Base-by-base conservation (phyloP, 331 rosid species). In the Pyracantha coccinea region DNA sequence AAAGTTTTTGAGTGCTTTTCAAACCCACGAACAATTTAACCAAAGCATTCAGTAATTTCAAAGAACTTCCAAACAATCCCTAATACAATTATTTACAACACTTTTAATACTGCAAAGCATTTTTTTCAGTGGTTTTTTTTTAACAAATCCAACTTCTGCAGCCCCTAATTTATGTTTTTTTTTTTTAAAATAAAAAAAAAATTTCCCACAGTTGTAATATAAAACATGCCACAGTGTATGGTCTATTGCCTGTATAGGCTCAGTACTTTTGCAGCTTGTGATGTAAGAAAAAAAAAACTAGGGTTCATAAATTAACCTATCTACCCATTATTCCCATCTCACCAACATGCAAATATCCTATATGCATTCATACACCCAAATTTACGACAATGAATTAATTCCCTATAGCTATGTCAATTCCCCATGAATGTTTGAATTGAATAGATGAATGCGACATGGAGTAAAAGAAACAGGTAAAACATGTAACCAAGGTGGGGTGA, bases 251-350 rank as follows among this genome's bases (percentile, higher is more conserved):
- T 44, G 77, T 28, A 73, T 61, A 27, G 54, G 23, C 61, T 45
- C 29, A 2, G 60, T 62, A 61, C 61, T 45, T 52, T 14, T 62
- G 62, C 69, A 62, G 77, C 55, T 50, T 47, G n/a, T 60, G 57
- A 41, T 5, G 59, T 4, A 60, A 17, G 68, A 59, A 67, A 25
- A 41, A 28, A 73, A 38, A 41, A 60, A 63, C 55, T 50, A 23
- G 28, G 77, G 55, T 60, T 59, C 59, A 73, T 73, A 59, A 73
- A 73, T 73, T 59, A 73, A 24, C 68, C 68, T 59, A 73, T 57
- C 77, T 73, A 73, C 77, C 59, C 57, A 65, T 32, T 8, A 73
- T 73, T 60, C 68, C 66, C 45, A 63, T 38, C 16, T 38, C 68
- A 73, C n/a, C 68, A 59, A 73, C 59, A 17, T 41, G 47, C 68